Evolutionary conservation across 2,329 filamentous ascomycete genomes (phyloP).

Genomic region (Colletotrichum aenigma): DNA sequence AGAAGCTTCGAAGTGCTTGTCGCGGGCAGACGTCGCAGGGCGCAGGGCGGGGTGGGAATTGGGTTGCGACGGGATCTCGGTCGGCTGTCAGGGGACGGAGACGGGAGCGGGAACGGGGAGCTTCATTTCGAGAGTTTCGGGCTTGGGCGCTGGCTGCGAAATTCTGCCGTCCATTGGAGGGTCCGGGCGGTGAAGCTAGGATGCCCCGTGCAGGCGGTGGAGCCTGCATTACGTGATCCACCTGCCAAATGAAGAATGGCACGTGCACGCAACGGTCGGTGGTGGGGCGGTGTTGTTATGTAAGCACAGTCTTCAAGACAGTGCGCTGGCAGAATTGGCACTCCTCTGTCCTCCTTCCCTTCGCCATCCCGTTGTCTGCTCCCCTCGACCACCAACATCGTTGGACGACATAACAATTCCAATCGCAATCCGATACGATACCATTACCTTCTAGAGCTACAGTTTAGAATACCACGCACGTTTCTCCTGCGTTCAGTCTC

Average conservation of each 20-base stretch:
- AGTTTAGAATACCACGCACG: background rate
- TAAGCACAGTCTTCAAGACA: background rate
- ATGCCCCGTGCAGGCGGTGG: background rate
- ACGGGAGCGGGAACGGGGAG: background rate
- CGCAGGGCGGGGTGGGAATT: background rate
- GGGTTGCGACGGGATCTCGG: background rate
- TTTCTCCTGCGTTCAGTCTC: background rate
- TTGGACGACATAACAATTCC: background rate
- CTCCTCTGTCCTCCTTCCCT: background rate
- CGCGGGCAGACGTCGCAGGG: background rate
- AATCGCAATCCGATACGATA: background rate
- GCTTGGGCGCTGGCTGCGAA: slow-evolving; percentile 4
- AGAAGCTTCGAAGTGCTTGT: background rate
- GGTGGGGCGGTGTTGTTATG: background rate
- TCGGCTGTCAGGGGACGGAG: background rate
- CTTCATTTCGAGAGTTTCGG: slow-evolving; percentile 9
- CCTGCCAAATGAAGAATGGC: background rate
- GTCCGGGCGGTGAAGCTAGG: slow-evolving; percentile 8
- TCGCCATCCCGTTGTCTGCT: background rate
- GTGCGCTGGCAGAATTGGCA: background rate
- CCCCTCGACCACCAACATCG: background rate
- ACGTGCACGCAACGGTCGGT: background rate
- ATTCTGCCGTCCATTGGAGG: slow-evolving; percentile 16
- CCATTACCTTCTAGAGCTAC: background rate
- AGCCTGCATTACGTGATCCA: slow-evolving; percentile 2